Percentiles rank a stretch among this genome's conserved stretches.
Evolutionary conservation across 257 asterid genomes (phyloP).

Genomic region (Solanum arcanum): DNA sequence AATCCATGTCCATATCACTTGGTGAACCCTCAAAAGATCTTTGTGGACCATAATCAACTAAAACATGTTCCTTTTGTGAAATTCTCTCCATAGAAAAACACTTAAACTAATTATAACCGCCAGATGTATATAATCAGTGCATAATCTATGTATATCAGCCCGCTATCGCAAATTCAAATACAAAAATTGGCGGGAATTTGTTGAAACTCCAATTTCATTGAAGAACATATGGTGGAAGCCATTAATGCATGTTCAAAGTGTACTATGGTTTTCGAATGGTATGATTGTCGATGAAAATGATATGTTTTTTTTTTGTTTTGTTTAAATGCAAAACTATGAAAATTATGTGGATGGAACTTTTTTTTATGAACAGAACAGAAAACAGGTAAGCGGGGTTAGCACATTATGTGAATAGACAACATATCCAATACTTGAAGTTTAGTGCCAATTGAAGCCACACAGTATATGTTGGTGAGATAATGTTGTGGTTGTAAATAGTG

Average conservation of each 20-base stretch:
- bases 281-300: background rate
- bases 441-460: slow-evolving; percentile 54
- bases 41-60: slow-evolving; percentile 13
- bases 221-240: background rate
- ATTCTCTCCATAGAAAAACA: slow-evolving; percentile 38
- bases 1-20: slow-evolving; percentile 37
- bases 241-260: background rate
- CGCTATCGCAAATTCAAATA: background rate
- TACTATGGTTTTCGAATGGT: background rate
- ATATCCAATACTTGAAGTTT: background rate
- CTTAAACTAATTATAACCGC: background rate
- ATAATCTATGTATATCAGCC: background rate
- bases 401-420: background rate
- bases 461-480: slow-evolving; percentile 12
- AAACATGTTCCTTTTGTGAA: slow-evolving; percentile 24
- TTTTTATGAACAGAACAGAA: slow-evolving; percentile 7
- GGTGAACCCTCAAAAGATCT: slow-evolving; percentile 9
- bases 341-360: background rate
- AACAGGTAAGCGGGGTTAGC: slow-evolving; percentile 19
- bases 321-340: background rate
- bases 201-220: background rate
- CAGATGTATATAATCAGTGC: background rate
- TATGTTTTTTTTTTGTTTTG: background rate
- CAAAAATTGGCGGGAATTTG: slow-evolving; percentile 34
- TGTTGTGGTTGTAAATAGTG: background rate